Percentiles rank a stretch among this genome's conserved stretches.
Evolutionary conservation across 371 early-diverging fungal genomes (phyloP).

Genomic region (Mortierella sp.): DNA sequence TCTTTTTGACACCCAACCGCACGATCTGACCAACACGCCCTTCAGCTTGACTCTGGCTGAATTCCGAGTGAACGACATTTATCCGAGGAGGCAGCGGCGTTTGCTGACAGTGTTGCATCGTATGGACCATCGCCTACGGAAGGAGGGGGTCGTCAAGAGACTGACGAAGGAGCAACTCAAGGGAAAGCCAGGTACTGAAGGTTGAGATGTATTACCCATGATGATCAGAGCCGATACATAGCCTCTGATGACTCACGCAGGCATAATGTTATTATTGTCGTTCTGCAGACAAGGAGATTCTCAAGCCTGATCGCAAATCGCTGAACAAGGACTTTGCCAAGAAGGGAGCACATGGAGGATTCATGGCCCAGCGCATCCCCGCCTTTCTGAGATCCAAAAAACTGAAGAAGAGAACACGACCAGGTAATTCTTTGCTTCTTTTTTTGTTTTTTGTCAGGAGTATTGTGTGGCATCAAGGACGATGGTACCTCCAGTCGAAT

Average conservation of each 20-base stretch:
- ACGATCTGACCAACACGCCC: conserved; percentile 48
- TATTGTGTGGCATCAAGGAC: too few relatives aligned
- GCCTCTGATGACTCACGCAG: too few relatives aligned
- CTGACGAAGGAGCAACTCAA: conserved; percentile 54
- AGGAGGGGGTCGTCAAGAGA: conserved; percentile 52
- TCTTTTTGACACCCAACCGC: conserved; percentile 37
- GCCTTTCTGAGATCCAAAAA: conserved; percentile 49
- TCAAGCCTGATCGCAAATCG: conserved; percentile 52
- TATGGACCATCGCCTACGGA: conserved; percentile 50
- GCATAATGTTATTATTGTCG: background rate
- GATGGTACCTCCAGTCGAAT: too few relatives aligned
- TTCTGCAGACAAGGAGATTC: conserved; percentile 43
- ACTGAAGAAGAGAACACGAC: conserved; percentile 46
- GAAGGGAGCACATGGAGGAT: conserved; percentile 41
- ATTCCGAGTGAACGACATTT: conserved; percentile 51
- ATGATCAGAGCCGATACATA: too few relatives aligned
- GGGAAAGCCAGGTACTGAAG: conserved; percentile 53
- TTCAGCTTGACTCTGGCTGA: conserved; percentile 56
- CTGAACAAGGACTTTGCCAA: conserved; percentile 43
- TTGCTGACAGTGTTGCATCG: conserved; percentile 53
- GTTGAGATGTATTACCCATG: too few relatives aligned
- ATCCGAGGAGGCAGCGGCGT: conserved; percentile 51
- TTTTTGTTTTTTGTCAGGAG: too few relatives aligned
- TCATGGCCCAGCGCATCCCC: conserved; percentile 52
- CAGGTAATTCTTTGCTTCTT: too few relatives aligned